A percentile compares a stretch with the other conserved stretches of the same genome.
Conservation (phyloP, 1,284 basidiomycete species). For the Mycena sp. region DNA sequence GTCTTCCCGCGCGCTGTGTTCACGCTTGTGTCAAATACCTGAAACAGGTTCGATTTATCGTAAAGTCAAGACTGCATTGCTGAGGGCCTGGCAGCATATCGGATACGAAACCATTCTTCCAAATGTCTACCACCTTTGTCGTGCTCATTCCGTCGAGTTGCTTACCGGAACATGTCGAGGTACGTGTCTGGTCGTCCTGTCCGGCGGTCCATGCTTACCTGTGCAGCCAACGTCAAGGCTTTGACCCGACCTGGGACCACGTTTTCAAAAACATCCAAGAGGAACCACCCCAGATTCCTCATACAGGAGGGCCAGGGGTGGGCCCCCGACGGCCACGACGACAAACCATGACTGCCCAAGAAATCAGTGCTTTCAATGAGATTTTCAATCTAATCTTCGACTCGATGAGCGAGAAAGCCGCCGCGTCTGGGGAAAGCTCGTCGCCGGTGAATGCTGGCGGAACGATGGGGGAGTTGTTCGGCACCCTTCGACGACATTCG, state of each 20-base stretch:
- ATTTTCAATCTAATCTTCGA: slow-evolving; percentile 81
- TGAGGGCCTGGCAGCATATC: slow-evolving; percentile 8
- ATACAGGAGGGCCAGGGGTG: slow-evolving; percentile 9
- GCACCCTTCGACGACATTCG: slow-evolving; percentile 60
- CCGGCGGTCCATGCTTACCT: not conserved
- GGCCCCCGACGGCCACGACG: slow-evolving; percentile 48
- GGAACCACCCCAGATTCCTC: slow-evolving; percentile 39
- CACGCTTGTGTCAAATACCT: slow-evolving; percentile 9
- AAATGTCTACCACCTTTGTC: not conserved
- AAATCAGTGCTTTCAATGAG: slow-evolving; percentile 72
- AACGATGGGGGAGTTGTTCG: slow-evolving; percentile 55
- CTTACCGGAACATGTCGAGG: slow-evolving; percentile 23
- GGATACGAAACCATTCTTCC: not conserved
- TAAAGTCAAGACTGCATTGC: slow-evolving; percentile 1
- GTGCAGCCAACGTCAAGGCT: not conserved
- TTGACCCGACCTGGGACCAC: slow-evolving; percentile 57
- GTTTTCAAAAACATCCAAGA: slow-evolving; percentile 48
- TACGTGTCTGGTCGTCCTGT: not conserved
- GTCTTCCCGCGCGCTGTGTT: slow-evolving; percentile 17
- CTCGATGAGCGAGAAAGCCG: slow-evolving; percentile 55
- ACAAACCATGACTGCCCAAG: slow-evolving; percentile 75
- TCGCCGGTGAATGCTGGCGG: slow-evolving; percentile 43
- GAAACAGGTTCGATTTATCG: slow-evolving; percentile 10
- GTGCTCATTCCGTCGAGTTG: slow-evolving; percentile 11
- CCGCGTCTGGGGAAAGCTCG: slow-evolving; percentile 33